Percentiles rank a stretch among this genome's conserved stretches.
phyloP scores from a whole-genome alignment of 805 yeast species.

The Spathaspora passalidarum region DNA sequence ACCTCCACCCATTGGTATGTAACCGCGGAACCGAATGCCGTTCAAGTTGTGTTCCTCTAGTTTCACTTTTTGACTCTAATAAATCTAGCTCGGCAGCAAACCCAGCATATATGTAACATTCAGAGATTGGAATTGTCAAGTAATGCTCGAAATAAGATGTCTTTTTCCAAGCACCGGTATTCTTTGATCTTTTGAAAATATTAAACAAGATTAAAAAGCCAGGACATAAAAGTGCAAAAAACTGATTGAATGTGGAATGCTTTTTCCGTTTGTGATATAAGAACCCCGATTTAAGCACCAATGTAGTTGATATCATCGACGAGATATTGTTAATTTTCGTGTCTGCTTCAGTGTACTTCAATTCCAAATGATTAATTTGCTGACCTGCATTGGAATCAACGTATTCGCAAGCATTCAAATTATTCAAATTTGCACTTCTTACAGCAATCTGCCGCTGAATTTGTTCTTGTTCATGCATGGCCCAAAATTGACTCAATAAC shows the following conservation, averaged over 20 bases:
- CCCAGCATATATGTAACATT: slow-evolving; percentile 78
- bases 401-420: slow-evolving; percentile 51
- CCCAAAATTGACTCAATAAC: slow-evolving; percentile 59
- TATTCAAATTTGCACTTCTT: slow-evolving; percentile 43
- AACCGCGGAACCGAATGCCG: slow-evolving; percentile 63
- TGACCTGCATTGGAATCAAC: slow-evolving; percentile 54
- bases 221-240: slow-evolving; percentile 64
- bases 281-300: slow-evolving; percentile 61
- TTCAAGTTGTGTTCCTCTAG: slow-evolving; percentile 51
- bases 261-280: slow-evolving; percentile 68
- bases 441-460: slow-evolving; percentile 29
- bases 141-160: slow-evolving; percentile 49
- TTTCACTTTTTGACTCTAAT: slow-evolving; percentile 41
- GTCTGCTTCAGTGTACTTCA: slow-evolving; percentile 56
- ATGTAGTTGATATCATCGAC: slow-evolving; percentile 55
- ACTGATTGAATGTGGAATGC: slow-evolving; percentile 62
- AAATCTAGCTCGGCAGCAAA: slow-evolving; percentile 56
- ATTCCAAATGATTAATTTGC: slow-evolving; percentile 36
- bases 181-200: slow-evolving; percentile 44
- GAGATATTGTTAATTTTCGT: slow-evolving; percentile 48
- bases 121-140: slow-evolving; percentile 58
- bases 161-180: slow-evolving; percentile 45
- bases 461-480: slow-evolving; percentile 39
- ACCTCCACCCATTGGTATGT: slow-evolving; percentile 80
- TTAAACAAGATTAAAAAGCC: slow-evolving; percentile 63